phyloP scores from a whole-genome alignment of 1,284 basidiomycete species.

The Serendipita sp. region DNA sequence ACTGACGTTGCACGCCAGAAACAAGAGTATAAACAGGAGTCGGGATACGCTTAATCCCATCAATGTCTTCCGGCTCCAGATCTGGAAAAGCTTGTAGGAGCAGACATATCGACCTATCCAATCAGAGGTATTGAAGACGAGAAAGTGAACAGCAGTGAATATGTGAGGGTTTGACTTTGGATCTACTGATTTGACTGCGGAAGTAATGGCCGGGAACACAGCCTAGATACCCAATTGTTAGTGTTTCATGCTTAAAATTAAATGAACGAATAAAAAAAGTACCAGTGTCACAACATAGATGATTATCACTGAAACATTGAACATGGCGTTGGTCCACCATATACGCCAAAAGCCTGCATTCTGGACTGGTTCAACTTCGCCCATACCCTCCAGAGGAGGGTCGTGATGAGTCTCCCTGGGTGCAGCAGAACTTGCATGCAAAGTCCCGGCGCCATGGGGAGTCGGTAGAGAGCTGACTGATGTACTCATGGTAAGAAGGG shows the following conservation, averaged over 20 bases:
- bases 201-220: constrained; percentile 74
- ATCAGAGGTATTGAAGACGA: constrained; percentile 66
- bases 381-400: background rate
- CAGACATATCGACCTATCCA: constrained; percentile 63
- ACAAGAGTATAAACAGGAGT: constrained; percentile 67
- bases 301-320: constrained; percentile 61
- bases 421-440: background rate
- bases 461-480: background rate
- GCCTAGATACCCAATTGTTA: constrained; percentile 34
- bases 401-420: background rate
- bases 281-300: constrained; percentile 72
- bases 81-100: constrained; percentile 44
- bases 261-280: background rate
- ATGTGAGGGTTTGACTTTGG: constrained; percentile 43
- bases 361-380: background rate
- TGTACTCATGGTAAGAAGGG: background rate
- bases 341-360: background rate
- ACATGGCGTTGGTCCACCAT: constrained; percentile 44
- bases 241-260: too few species aligned
- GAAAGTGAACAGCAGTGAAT: constrained; percentile 58
- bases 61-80: constrained; percentile 53
- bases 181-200: constrained; percentile 53
- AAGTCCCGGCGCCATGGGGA: background rate
- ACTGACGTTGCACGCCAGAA: constrained; percentile 66
- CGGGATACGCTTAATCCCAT: constrained; percentile 50